Evolutionary conservation across 352 stramenopile genomes (phyloP).

Genomic region (Phytophthora vignae): DNA sequence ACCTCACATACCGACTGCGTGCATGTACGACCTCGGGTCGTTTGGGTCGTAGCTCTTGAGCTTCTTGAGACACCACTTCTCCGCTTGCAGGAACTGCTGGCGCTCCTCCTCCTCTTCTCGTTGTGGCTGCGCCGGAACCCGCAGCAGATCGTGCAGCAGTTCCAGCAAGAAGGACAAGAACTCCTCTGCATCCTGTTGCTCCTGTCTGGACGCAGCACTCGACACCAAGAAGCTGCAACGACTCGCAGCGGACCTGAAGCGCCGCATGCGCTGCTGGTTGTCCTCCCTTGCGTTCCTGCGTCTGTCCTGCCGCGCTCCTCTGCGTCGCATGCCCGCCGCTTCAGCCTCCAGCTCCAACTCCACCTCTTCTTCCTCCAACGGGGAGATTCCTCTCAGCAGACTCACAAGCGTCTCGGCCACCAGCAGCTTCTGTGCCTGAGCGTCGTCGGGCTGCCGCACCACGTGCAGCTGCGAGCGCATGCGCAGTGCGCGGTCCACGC

Average conservation of each 20-base stretch:
- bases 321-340: constrained; percentile 4
- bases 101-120: constrained; percentile 29
- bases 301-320: constrained; percentile 6
- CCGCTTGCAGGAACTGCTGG: constrained; percentile 29
- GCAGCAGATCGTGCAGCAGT: constrained; percentile 67
- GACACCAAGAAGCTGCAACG: constrained; percentile 63
- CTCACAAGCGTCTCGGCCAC: constrained; percentile 42
- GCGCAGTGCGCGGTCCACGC: constrained; percentile 30
- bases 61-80: constrained; percentile 35
- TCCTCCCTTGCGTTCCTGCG: constrained; percentile 24
- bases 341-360: constrained; percentile 5
- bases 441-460: constrained; percentile 25
- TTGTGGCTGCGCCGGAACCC: constrained; percentile 21
- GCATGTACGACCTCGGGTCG: constrained; percentile 64
- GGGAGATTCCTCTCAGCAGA: constrained; percentile 31
- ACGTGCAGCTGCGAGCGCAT: constrained; percentile 36
- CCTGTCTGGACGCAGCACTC: constrained; percentile 44
- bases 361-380: constrained; percentile 4
- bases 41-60: constrained; percentile 44
- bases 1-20: constrained; percentile 60
- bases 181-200: constrained; percentile 88
- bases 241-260: constrained; percentile 44
- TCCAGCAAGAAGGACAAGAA: constrained; percentile 80
- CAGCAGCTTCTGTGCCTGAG: constrained; percentile 34
- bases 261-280: constrained; percentile 38